These are phyloP conservation scores for Microdochium bolleyi DNA, from an alignment of 2,329 filamentous ascomycete genomes.

Conservation along the genomic window DNA sequence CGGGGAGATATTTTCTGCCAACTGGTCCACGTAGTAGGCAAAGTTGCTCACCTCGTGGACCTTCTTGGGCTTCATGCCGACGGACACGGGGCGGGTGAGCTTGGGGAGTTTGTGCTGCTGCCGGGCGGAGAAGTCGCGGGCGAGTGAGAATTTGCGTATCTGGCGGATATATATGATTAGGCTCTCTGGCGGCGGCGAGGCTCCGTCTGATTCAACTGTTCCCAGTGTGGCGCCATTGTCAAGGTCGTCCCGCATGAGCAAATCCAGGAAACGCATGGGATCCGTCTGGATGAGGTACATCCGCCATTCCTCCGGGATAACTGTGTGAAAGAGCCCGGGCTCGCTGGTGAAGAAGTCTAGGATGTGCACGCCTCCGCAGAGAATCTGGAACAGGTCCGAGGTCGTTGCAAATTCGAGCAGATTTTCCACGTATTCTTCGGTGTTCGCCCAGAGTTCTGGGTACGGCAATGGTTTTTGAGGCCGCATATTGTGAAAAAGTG, in stretches of 20 bases:
- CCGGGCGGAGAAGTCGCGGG: conserved; percentile 46
- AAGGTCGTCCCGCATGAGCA: conserved; percentile 74
- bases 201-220: conserved; percentile 17
- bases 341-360: conserved; percentile 89
- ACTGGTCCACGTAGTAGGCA: conserved; percentile 67
- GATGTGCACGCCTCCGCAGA: conserved; percentile 97
- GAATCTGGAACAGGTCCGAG: conserved; percentile 69
- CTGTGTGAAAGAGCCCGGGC: conserved; percentile 70
- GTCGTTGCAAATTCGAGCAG: conserved; percentile 70
- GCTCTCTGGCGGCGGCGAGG: conserved; percentile 36
- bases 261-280: conserved; percentile 68
- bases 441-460: conserved; percentile 57
- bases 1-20: conserved; percentile 49
- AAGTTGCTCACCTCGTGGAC: conserved; percentile 89
- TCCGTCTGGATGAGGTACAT: conserved; percentile 64
- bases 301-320: conserved; percentile 76
- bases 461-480: conserved; percentile 57
- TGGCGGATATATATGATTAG: conserved; percentile 66
- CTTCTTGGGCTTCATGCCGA: conserved; percentile 96
- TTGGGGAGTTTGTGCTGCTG: conserved; percentile 37
- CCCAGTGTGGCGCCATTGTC: not conserved
- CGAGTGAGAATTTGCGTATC: conserved; percentile 62
- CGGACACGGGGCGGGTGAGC: conserved; percentile 63
- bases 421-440: conserved; percentile 71
- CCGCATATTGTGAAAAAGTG: conserved; percentile 26